Evolutionary conservation across 2,329 filamentous ascomycete species (phyloP).

Genomic region (Aureobasidium melanogenum): DNA sequence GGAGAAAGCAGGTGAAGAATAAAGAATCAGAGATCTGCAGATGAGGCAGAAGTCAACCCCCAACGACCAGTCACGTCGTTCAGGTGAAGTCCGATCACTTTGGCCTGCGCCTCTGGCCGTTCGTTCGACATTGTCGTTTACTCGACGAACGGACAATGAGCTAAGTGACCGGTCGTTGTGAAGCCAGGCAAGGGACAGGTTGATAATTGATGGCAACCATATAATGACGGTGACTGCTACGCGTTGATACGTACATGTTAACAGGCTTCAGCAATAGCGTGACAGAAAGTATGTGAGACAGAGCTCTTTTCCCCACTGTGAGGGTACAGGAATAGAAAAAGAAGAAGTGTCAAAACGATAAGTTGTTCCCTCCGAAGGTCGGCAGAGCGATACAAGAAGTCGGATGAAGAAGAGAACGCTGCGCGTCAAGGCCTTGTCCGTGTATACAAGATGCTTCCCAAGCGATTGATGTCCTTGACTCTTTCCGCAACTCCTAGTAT

Average conservation of each 20-base stretch:
- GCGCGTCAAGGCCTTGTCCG: background rate
- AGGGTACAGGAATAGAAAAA: constrained; percentile 7
- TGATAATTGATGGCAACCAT: background rate
- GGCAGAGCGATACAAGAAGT: constrained; percentile 4
- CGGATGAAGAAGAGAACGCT: background rate
- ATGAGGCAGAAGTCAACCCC: background rate
- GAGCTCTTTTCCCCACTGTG: background rate
- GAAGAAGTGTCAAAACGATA: constrained; percentile 4
- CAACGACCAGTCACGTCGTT: constrained; percentile 5
- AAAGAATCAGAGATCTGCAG: background rate
- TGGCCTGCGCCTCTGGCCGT: background rate
- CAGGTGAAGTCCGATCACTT: background rate
- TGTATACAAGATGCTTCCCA: constrained; percentile 2
- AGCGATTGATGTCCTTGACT: background rate
- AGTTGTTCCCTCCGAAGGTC: background rate
- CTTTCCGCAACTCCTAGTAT: background rate
- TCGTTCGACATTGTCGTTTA: background rate
- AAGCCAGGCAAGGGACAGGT: background rate
- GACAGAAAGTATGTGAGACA: background rate
- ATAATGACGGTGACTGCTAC: constrained; percentile 4
- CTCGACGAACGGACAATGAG: background rate
- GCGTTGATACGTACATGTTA: constrained; percentile 10
- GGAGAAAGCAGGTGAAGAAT: background rate
- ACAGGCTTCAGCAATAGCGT: constrained; percentile 4
- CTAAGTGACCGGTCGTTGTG: background rate